These are phyloP conservation scores for Anastatica hierochuntica DNA, from an alignment of 345 rosid species.

Conservation along the genomic window DNA sequence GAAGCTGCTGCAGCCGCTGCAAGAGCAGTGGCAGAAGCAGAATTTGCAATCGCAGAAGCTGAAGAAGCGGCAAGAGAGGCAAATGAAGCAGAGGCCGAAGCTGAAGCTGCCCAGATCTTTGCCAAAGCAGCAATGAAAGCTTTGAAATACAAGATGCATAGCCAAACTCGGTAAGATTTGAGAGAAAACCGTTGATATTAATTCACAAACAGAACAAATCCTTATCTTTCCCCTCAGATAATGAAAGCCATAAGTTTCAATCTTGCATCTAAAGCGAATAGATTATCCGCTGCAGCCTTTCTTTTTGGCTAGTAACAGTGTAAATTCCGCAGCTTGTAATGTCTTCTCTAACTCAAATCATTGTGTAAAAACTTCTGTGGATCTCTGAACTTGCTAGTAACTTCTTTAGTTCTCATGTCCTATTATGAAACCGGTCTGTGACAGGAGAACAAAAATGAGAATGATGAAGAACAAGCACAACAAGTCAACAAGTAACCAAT, in stretches of 20 bases:
- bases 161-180: conserved; percentile 29
- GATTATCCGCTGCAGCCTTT: not conserved
- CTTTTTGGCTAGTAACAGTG: conserved; percentile 8
- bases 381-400: conserved; percentile 2
- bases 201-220: not conserved
- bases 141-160: conserved; percentile 30
- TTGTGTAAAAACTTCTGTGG: not conserved
- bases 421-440: conserved; percentile 1
- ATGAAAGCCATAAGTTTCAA: not conserved
- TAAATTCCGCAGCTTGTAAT: conserved; percentile 11
- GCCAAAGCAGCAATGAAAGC: conserved; percentile 58
- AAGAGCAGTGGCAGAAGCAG: conserved; percentile 83
- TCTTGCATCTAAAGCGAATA: not conserved
- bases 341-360: conserved; percentile 1
- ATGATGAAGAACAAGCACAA: too few species aligned
- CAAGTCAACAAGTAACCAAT: too few species aligned
- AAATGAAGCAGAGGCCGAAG: conserved; percentile 72
- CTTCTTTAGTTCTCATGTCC: not conserved
- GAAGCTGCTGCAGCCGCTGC: conserved; percentile 94
- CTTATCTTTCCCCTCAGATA: not conserved
- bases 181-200: not conserved
- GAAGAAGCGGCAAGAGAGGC: conserved; percentile 83
- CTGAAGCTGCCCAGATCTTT: conserved; percentile 67
- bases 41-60: conserved; percentile 81
- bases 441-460: too few species aligned